Percentiles rank a stretch among this genome's conserved stretches.
Evolutionary conservation across 305 asterid species (phyloP).

Genomic region (Fraxinus dipetala): DNA sequence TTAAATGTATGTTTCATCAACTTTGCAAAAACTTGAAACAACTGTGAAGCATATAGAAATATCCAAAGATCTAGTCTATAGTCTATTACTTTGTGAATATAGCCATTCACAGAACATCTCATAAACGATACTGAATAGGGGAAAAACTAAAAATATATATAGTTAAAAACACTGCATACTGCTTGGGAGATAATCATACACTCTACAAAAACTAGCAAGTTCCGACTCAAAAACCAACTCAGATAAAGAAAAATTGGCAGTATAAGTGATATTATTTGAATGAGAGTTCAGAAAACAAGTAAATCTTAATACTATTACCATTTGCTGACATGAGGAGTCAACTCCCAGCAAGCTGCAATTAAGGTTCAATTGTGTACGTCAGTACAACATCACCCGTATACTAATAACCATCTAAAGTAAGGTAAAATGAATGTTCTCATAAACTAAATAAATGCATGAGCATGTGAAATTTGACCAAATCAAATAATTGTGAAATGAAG

Average conservation of each 20-base stretch:
- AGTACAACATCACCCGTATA: neutral
- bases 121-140: neutral
- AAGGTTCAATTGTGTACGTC: conserved; percentile 3
- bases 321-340: conserved; percentile 59
- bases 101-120: neutral
- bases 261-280: neutral
- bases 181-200: neutral
- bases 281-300: neutral
- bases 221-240: neutral
- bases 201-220: neutral
- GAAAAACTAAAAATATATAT: neutral
- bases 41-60: neutral
- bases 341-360: conserved; percentile 80
- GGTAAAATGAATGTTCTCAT: neutral
- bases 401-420: neutral
- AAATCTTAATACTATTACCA: conserved; percentile 46
- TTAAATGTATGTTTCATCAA: neutral
- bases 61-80: neutral
- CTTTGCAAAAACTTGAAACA: neutral
- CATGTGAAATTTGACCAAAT: neutral
- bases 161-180: neutral
- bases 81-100: neutral
- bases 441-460: neutral
- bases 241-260: neutral
- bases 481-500: neutral